Percentiles rank a stretch among this genome's conserved stretches.
These are phyloP conservation scores for Vitis riparia DNA, from an alignment of 164 flowering plant genomes.

Conservation along the genomic window DNA sequence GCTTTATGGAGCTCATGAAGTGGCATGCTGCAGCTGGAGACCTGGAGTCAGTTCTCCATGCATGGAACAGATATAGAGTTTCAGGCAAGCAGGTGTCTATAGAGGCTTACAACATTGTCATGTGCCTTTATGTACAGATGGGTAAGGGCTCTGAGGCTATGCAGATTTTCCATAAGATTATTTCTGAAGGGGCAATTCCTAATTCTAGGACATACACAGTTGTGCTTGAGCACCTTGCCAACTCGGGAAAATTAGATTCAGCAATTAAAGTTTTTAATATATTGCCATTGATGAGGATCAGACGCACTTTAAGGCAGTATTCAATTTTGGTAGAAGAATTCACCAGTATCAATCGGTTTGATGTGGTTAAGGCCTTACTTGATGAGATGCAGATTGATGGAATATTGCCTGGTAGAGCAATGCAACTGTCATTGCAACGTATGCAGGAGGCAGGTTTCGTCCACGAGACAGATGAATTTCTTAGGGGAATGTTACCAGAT, in stretches of 20 bases:
- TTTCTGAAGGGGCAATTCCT: conserved; percentile 70
- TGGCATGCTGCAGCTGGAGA: conserved; percentile 67
- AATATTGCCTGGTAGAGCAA: conserved; percentile 58
- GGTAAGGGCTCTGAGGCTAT: conserved; percentile 62
- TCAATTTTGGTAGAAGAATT: conserved; percentile 56
- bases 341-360: conserved; percentile 32
- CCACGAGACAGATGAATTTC: conserved; percentile 47
- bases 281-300: conserved; percentile 78
- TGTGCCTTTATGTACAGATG: conserved; percentile 48
- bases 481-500: conserved; percentile 65
- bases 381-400: conserved; percentile 75
- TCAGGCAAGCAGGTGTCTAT: conserved; percentile 44
- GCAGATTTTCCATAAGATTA: conserved; percentile 43
- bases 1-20: conserved; percentile 67
- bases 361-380: conserved; percentile 51
- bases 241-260: conserved; percentile 44
- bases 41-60: conserved; percentile 42
- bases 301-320: conserved; percentile 65
- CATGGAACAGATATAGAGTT: conserved; percentile 54
- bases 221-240: conserved; percentile 68
- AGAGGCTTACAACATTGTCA: conserved; percentile 75
- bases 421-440: conserved; percentile 45
- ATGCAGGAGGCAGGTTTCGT: conserved; percentile 59
- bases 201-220: conserved; percentile 80
- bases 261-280: conserved; percentile 62